A percentile compares a stretch with the other conserved stretches of the same genome.
These are phyloP conservation scores for Colletotrichum tamarilloi DNA, from an alignment of 2,329 filamentous ascomycete genomes.

Conservation along the genomic window DNA sequence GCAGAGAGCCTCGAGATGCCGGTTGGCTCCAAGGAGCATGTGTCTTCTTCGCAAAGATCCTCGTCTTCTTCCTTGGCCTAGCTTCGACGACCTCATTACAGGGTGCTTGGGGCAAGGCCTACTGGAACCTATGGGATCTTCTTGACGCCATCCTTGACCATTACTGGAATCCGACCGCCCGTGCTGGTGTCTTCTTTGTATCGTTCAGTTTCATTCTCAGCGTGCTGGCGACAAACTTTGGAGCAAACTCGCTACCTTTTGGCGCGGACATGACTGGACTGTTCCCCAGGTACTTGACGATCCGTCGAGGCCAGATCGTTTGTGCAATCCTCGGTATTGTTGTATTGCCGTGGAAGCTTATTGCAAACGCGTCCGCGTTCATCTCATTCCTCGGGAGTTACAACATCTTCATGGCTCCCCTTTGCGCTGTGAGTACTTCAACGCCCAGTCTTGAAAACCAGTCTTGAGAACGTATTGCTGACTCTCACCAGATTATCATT, in stretches of 20 bases:
- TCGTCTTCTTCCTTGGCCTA: constrained; percentile 45
- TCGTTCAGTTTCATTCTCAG: constrained; percentile 39
- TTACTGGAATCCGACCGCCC: constrained; percentile 43
- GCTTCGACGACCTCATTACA: constrained; percentile 46
- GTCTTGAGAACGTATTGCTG: background rate
- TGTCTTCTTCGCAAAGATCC: constrained; percentile 40
- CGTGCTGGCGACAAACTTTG: constrained; percentile 41
- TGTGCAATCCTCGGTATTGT: constrained; percentile 44
- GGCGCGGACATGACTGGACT: constrained; percentile 48
- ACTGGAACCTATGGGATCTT: constrained; percentile 51
- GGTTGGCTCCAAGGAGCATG: constrained; percentile 43
- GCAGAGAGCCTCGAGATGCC: constrained; percentile 44
- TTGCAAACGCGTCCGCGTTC: constrained; percentile 39
- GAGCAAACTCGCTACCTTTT: constrained; percentile 46
- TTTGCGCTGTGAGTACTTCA: constrained; percentile 37
- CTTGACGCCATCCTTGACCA: constrained; percentile 50
- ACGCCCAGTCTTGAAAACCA: too few relatives aligned
- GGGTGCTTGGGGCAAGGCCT: constrained; percentile 47
- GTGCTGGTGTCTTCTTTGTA: constrained; percentile 48
- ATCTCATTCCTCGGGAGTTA: constrained; percentile 42
- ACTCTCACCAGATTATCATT: constrained; percentile 41
- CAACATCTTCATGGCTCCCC: constrained; percentile 43
- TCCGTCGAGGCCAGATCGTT: constrained; percentile 45
- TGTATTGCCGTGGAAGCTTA: constrained; percentile 47
- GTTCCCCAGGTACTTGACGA: constrained; percentile 45